Evolutionary conservation across 352 stramenopile species (phyloP).

Genomic region (Pythium angustatum): DNA sequence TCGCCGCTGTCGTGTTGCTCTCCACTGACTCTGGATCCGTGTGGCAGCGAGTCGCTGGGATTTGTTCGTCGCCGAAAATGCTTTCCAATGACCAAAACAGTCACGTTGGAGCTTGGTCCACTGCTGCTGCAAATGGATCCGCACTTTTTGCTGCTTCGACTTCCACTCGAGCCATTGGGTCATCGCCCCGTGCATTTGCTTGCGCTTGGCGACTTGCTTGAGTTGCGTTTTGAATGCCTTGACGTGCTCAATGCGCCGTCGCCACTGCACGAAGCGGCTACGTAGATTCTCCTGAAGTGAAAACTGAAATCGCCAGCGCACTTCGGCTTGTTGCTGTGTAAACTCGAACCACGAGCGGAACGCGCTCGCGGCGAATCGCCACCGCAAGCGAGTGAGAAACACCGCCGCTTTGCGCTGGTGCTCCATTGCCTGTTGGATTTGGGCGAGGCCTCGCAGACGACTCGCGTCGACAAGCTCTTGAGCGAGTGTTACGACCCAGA

Average conservation of each 20-base stretch:
- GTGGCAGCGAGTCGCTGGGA: not conserved
- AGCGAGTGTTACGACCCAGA: constrained; percentile 16
- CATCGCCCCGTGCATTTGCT: constrained; percentile 8
- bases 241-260: constrained; percentile 9
- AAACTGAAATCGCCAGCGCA: constrained; percentile 27
- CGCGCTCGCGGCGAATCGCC: constrained; percentile 12
- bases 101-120: constrained; percentile 21
- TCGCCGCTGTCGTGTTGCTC: not conserved
- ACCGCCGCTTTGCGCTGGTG: constrained; percentile 16
- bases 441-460: not conserved
- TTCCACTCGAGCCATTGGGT: constrained; percentile 23
- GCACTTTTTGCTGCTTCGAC: constrained; percentile 12
- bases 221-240: constrained; percentile 27
- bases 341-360: constrained; percentile 27
- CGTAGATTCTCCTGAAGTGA: constrained; percentile 15
- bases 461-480: not conserved
- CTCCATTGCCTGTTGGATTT: constrained; percentile 5
- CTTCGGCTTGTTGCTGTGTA: constrained; percentile 27
- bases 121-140: constrained; percentile 16
- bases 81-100: constrained; percentile 8
- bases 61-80: not conserved
- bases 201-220: constrained; percentile 23
- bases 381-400: constrained; percentile 17
- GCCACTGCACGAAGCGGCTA: constrained; percentile 24
- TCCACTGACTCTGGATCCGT: constrained; percentile 15